Evolutionary conservation across 1,284 basidiomycete species (phyloP).

Genomic region (Thelephora terrestris): DNA sequence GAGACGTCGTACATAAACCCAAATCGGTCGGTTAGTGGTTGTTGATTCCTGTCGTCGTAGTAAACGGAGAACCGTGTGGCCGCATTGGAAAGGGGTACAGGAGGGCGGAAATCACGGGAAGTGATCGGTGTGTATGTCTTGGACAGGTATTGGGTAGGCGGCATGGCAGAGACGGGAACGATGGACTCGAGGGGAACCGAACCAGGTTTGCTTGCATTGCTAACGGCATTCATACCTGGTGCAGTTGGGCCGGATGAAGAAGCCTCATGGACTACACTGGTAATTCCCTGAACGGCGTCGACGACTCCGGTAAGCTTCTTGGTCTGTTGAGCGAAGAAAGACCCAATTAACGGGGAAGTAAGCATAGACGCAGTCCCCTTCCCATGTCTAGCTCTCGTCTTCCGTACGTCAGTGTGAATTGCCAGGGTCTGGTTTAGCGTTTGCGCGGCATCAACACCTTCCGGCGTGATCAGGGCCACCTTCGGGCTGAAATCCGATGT

Average conservation of each 20-base stretch:
- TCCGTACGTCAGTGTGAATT: constrained; percentile 22
- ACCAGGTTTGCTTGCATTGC: constrained; percentile 18
- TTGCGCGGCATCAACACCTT: constrained; percentile 33
- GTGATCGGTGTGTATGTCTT: constrained; percentile 63
- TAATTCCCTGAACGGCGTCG: constrained; percentile 17
- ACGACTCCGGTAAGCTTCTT: constrained; percentile 25
- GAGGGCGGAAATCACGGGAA: constrained; percentile 56
- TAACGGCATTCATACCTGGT: background rate
- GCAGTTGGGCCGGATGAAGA: background rate
- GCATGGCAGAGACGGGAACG: constrained; percentile 75
- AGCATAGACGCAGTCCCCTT: constrained; percentile 6
- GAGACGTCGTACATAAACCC: constrained; percentile 91
- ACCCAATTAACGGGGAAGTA: constrained; percentile 47
- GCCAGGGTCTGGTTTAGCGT: constrained; percentile 34
- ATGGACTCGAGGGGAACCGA: constrained; percentile 89
- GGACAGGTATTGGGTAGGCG: constrained; percentile 76
- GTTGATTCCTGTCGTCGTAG: constrained; percentile 39
- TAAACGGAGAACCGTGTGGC: constrained; percentile 45
- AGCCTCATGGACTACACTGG: background rate
- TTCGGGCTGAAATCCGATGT: constrained; percentile 23
- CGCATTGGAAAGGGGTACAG: constrained; percentile 47
- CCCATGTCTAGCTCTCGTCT: constrained; percentile 24
- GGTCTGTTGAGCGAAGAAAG: constrained; percentile 44
- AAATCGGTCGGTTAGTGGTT: constrained; percentile 83
- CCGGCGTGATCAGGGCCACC: constrained; percentile 29